Evolutionary conservation across 306 rosid species (phyloP).

Genomic region (Argentina anserina): DNA sequence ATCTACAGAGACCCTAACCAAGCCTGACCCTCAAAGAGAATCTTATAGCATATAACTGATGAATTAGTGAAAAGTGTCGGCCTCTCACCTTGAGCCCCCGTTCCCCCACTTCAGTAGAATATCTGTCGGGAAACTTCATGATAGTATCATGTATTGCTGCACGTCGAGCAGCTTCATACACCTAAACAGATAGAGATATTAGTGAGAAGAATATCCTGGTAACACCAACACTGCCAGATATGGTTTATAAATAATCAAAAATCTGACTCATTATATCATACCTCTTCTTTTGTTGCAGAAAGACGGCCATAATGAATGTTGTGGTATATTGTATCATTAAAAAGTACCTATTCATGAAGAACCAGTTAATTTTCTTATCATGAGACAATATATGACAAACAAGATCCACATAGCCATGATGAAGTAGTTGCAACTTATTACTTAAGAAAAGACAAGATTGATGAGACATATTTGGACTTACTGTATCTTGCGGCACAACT

Average conservation of each 20-base stretch:
- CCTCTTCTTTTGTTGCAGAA: conserved; percentile 88
- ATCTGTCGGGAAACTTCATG: conserved; percentile 78
- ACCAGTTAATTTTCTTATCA: conserved; percentile 20
- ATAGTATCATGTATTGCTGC: conserved; percentile 95
- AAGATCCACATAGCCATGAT: conserved; percentile 19
- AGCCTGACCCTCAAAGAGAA: conserved; percentile 10
- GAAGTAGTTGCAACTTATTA: conserved; percentile 12
- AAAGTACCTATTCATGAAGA: conserved; percentile 70
- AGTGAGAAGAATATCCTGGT: conserved; percentile 17
- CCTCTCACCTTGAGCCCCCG: conserved; percentile 91
- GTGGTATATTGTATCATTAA: conserved; percentile 89
- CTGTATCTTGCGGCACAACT: conserved; percentile 98
- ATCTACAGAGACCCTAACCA: neutral
- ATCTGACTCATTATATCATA: conserved; percentile 26
- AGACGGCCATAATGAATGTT: conserved; percentile 90
- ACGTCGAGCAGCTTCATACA: conserved; percentile 81
- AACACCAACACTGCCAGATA: conserved; percentile 20
- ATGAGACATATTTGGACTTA: conserved; percentile 31
- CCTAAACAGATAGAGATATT: conserved; percentile 41
- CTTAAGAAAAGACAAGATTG: neutral
- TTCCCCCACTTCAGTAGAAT: conserved; percentile 88
- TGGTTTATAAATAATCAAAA: conserved; percentile 19
- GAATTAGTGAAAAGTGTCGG: conserved; percentile 3
- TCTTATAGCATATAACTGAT: conserved; percentile 14
- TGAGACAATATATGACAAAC: conserved; percentile 16